Base-by-base conservation (phyloP, 2,329 filamentous ascomycete species). In the Stagonosporopsis tanaceti region DNA sequence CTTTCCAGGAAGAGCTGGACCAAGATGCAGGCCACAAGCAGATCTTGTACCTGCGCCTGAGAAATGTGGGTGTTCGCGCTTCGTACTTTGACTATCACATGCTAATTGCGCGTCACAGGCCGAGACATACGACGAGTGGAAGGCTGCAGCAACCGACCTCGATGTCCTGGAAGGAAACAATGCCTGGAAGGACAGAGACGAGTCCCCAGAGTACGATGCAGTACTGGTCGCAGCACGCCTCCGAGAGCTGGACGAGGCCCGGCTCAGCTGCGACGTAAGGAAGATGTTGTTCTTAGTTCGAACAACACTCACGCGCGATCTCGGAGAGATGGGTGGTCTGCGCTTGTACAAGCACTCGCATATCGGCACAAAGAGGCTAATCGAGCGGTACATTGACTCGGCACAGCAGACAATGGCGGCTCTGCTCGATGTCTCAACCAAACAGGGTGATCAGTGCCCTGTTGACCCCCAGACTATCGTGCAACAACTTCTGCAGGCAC, bases 311-410 rank as follows among this genome's bases (percentile, higher is more conserved):
- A 92, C 89, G 37, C 88, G 93, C 41, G 89, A 93, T 66, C 80
- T 97, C 9, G 93, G 92, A 7, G 90, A 90, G 48, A 96, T 97
- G 89, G 92, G 91, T 60, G 90, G 93, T 69, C 84, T 89, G 39
- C 85, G 88, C 50, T 82, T 97, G 2, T 97, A 97, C 78, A 88
- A 88, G 53, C 91, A 95, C 72, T 91, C 90, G 0, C 89, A 95
- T 70, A 85, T 92, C 14, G 94, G 93, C 5, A 97, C 93, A 8
- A 97, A 97, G 78, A 82, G 85, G 57, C 78, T 97, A 62, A 94
- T 97, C 60, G 93, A 97, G 77, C 83, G 86, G 32, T 97, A 97
- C 68, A 93, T 96, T 60, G 86, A 90, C 47, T 92, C 91, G 1
- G 89, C 91, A 1, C 79, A 93, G 28, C 83, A 87, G 55, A 92